Conservation (phyloP, 352 stramenopile genomes). For the Globisporangium camurandrum region DNA sequence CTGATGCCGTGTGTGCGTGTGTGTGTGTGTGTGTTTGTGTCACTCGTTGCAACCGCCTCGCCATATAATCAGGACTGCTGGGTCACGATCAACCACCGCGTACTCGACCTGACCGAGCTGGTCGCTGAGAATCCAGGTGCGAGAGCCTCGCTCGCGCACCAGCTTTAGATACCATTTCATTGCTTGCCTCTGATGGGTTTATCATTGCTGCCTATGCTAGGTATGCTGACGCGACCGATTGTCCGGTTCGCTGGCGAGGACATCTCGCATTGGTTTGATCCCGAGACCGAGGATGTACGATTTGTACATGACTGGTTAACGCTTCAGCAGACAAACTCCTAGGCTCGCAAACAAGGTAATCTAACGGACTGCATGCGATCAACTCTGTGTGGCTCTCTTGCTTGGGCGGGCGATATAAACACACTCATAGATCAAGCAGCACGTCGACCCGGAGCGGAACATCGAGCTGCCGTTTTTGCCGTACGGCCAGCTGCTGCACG, state of each 20-base stretch:
- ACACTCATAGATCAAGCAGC: slow-evolving; percentile 50
- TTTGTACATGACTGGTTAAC: no score
- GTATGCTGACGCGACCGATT: slow-evolving; percentile 71
- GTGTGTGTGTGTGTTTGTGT: background rate
- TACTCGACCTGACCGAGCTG: slow-evolving; percentile 80
- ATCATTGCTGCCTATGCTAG: slow-evolving; percentile 13
- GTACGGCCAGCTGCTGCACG: slow-evolving; percentile 82
- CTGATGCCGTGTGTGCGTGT: background rate
- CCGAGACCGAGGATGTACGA: slow-evolving; percentile 54
- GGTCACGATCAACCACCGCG: slow-evolving; percentile 63
- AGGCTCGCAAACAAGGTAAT: no score
- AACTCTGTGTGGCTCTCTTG: background rate
- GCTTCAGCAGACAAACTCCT: no score
- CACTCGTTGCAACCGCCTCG: no score
- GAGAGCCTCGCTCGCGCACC: background rate
- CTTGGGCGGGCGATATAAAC: background rate
- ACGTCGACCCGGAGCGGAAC: slow-evolving; percentile 68
- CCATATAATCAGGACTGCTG: slow-evolving; percentile 83
- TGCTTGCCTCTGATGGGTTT: background rate
- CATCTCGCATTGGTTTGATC: slow-evolving; percentile 90
- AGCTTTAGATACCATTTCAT: background rate
- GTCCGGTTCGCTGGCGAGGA: slow-evolving; percentile 82
- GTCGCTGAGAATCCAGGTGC: slow-evolving; percentile 56
- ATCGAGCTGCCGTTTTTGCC: slow-evolving; percentile 79
- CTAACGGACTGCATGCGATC: no score